Evolutionary conservation across 306 rosid genomes (phyloP), one percentile per base, ranked within the genome.

Genomic region (Cucumis hystrix): DNA sequence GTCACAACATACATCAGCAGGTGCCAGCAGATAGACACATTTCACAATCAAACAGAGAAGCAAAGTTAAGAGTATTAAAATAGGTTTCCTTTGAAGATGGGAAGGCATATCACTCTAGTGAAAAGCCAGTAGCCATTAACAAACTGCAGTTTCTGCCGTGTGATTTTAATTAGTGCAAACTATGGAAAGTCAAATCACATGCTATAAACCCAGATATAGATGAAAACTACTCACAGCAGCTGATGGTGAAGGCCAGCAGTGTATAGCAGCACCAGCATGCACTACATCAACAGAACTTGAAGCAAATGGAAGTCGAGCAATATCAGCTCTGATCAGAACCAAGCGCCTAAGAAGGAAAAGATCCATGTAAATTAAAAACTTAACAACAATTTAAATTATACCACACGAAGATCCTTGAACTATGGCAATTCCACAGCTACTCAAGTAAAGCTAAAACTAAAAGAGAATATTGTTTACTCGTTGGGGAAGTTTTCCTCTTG

Each of bases 211-310:
- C 13, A 25, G 58, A 28, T 49, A 71, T 25, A 28, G 33, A 23
- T 47, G 58, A 52, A 54, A 79, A 78, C 66, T 61, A 80, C 98
- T 87, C 83, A 95, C 98, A 82, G 88, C 97, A 25, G 91, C 79
- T 70, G 83, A 88, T 59, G 97, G 97, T 80, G 97, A 92, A 84
- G 97, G 98, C 98, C 98, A 90, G 80, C 98, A 95, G 66, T 95
- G 97, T 52, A 95, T 39, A 81, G 97, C 98, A 57, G 98, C 97
- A 49, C 98, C 98, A 51, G 97, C 97, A 78, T 92, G 98, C 83
- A 95, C 88, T 21, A 97, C 97, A 81, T 95, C 97, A 63, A 95
- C 55, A 78, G 97, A 95, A 83, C 90, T 81, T 64, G 98, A 88
- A 78, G 84, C 91, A 76, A 95, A 95, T 20, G 98, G 98, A 78